These are phyloP conservation scores for Pyrrhoderma noxium DNA, from an alignment of 1,284 basidiomycete genomes.

Conservation along the genomic window DNA sequence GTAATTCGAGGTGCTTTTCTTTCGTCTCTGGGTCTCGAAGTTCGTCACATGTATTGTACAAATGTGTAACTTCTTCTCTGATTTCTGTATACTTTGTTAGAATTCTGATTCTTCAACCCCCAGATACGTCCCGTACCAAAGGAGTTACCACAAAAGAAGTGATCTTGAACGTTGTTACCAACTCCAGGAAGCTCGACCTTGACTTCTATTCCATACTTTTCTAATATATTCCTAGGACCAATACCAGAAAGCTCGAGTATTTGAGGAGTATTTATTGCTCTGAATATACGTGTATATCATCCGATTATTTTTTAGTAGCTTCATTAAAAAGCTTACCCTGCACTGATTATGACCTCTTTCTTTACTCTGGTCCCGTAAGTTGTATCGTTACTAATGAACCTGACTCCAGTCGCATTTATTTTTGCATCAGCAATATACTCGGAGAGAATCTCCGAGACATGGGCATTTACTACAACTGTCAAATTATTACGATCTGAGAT, in stretches of 20 bases:
- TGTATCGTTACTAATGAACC: conserved; percentile 26
- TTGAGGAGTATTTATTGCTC: conserved; percentile 27
- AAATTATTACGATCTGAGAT: conserved; percentile 21
- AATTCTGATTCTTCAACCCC: no score
- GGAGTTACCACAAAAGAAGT: conserved; percentile 18
- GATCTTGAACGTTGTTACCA: conserved; percentile 31
- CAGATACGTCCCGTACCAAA: conserved; percentile 23
- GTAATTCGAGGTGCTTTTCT: conserved; percentile 19
- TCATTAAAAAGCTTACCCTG: conserved; percentile 24
- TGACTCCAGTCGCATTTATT: conserved; percentile 28
- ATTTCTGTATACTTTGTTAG: no score
- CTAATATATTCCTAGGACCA: conserved; percentile 28
- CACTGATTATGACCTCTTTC: conserved; percentile 34
- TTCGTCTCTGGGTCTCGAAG: not conserved
- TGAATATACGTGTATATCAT: conserved; percentile 5
- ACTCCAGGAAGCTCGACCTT: conserved; percentile 31
- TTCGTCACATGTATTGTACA: no score
- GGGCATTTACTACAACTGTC: conserved; percentile 10
- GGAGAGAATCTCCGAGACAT: no score
- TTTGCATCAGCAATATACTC: not conserved
- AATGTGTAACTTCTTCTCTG: no score
- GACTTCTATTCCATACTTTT: conserved; percentile 26
- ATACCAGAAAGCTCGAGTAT: conserved; percentile 36
- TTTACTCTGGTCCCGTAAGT: conserved; percentile 25
- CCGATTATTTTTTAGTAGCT: not conserved